Percentiles rank a stretch among this genome's conserved stretches.
Evolutionary conservation across 495 filamentous ascomycete genomes (phyloP).

Genomic region (Penicillium samsonianum): DNA sequence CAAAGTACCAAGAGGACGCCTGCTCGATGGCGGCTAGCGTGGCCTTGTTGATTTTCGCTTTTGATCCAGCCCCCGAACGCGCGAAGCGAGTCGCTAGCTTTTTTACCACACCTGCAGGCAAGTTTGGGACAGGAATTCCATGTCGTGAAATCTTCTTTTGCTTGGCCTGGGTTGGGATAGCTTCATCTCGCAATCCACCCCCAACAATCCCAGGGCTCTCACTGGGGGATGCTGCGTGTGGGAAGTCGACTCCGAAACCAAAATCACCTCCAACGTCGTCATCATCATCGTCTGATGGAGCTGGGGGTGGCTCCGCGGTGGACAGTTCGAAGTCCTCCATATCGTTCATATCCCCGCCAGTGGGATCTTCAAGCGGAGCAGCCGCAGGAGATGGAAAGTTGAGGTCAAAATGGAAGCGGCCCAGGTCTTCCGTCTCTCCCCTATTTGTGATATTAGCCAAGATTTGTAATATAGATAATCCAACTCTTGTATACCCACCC

Average conservation of each 20-base stretch:
- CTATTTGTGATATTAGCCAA: conserved; percentile 39
- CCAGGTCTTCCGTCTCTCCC: conserved; percentile 49
- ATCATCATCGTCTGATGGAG: conserved; percentile 26
- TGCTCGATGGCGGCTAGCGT: conserved; percentile 72
- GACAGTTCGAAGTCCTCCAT: conserved; percentile 44
- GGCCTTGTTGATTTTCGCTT: conserved; percentile 68
- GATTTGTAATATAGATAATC: conserved; percentile 14
- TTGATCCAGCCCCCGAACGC: conserved; percentile 58
- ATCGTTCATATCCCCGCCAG: conserved; percentile 35
- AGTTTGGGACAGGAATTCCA: conserved; percentile 72
- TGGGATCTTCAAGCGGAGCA: conserved; percentile 31
- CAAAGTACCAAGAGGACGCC: conserved; percentile 86
- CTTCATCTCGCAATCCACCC: conserved; percentile 46
- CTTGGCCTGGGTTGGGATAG: conserved; percentile 32
- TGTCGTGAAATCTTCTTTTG: conserved; percentile 65
- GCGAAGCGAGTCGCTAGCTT: conserved; percentile 72
- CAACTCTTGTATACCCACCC: conserved; percentile 35
- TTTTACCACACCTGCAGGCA: conserved; percentile 70
- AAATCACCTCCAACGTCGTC: conserved; percentile 32
- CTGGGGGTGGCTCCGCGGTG: conserved; percentile 30
- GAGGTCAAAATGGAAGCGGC: conserved; percentile 47
- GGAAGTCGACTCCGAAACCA: conserved; percentile 33
- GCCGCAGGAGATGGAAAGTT: conserved; percentile 45
- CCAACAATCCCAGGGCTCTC: conserved; percentile 42
- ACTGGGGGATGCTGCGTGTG: conserved; percentile 36